Percentiles rank a stretch among this genome's conserved stretches.
Evolutionary conservation across 129 eudicot genomes (phyloP).

Genomic region (Silybum marianum): DNA sequence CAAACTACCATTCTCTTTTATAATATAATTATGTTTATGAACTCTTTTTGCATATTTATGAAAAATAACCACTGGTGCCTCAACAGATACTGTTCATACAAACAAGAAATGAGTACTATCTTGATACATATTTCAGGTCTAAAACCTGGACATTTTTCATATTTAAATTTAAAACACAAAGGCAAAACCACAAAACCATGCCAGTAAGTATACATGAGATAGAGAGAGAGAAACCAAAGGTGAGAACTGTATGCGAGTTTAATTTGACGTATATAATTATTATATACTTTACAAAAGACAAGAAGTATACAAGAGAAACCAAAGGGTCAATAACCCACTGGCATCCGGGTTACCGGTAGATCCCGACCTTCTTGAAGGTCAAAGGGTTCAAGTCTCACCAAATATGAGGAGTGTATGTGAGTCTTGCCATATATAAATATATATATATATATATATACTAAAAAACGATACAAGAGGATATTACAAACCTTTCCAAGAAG

Average conservation of each 20-base stretch:
- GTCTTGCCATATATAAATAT: background rate
- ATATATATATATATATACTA: too few species aligned
- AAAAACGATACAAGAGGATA: background rate
- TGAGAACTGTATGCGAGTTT: background rate
- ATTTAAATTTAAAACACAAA: background rate
- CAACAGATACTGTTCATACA: background rate
- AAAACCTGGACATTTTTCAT: background rate
- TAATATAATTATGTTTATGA: background rate
- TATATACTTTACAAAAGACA: background rate
- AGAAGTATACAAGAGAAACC: background rate
- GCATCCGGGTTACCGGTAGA: background rate
- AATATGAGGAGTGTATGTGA: background rate
- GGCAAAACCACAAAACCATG: background rate
- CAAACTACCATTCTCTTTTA: background rate
- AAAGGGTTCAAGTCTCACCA: background rate
- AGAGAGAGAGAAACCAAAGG: too few species aligned
- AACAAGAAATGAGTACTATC: background rate
- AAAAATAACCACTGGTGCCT: background rate
- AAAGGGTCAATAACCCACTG: background rate
- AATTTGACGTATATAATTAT: too few species aligned
- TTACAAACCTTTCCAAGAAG: constrained; percentile 88
- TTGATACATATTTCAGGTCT: background rate
- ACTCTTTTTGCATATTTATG: background rate
- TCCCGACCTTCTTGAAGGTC: background rate
- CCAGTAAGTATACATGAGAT: too few species aligned